Evolutionary conservation across 495 filamentous ascomycete genomes (phyloP), one percentile per base, ranked within the genome.

Genomic region (Penicillium taxi): DNA sequence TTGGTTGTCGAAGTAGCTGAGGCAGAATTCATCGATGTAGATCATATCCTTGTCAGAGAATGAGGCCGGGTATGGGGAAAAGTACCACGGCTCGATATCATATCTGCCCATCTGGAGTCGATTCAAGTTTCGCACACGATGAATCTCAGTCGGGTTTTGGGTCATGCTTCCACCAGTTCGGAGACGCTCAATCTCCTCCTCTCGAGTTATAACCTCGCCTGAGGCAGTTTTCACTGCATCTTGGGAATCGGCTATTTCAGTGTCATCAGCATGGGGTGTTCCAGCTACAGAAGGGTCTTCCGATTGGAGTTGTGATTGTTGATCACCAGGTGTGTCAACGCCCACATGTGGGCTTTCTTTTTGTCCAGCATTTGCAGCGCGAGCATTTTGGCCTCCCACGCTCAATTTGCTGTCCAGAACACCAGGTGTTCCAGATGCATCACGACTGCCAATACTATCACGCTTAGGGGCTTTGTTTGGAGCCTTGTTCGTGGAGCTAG

Each of bases 41-140:
- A 96, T 80, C 35, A 86, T 65, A 38, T 96, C 89, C 41, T 79
- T 80, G 42, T 93, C 84, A 9, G 81, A 79, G 57, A 88, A 96
- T 5, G 79, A 70, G 53, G 87, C 78, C 0, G 91, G 91, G 54
- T 98, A 98, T 1, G 91, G 93, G 6, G 88, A 94, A 63, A 96
- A 96, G 55, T 98, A 98, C 91, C 91, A 98, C 6, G 91, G 90
- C 58, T 94, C 90, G 30, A 98, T 71, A 47, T 94, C 86, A 61
- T 78, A 82, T 45, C 81, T 77, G 26, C 91, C 91, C 73, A 98
- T 94, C 61, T 98, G 91, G 2, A 96, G 80, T 21, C 79, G 82
- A 19, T 79, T 83, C 47, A 98, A 76, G 52, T 98, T 98, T 41
- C 91, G 82, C 27, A 98, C 93, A 23, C 91, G 86, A 13, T 90